A percentile compares a stretch with the other conserved stretches of the same genome.
Evolutionary conservation across 768 basidiomycete species (phyloP).

Genomic region (Tulasnella sp.): DNA sequence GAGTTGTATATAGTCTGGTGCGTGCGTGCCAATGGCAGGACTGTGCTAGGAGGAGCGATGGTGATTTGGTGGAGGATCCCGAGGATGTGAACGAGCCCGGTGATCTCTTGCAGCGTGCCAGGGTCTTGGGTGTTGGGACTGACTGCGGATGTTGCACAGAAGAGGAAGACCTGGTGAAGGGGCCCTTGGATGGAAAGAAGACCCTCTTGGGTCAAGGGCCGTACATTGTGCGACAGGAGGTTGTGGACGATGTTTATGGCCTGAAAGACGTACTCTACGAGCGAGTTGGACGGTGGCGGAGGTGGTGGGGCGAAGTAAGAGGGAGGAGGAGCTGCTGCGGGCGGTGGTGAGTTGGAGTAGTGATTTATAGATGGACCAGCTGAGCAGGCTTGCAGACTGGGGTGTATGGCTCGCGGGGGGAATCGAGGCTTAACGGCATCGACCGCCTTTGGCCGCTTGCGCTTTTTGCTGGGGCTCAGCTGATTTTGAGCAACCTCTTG

Average conservation of each 20-base stretch:
- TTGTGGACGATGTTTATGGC: conserved; percentile 11
- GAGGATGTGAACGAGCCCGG: conserved; percentile 71
- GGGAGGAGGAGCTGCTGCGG: neutral
- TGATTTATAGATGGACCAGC: neutral
- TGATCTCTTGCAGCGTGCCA: conserved; percentile 57
- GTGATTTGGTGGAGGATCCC: conserved; percentile 70
- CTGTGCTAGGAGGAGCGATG: conserved; percentile 39
- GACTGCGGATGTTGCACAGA: conserved; percentile 59
- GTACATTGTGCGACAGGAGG: neutral
- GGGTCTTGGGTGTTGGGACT: conserved; percentile 34
- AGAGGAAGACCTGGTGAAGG: conserved; percentile 68
- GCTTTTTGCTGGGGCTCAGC: conserved; percentile 19
- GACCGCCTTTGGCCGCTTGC: conserved; percentile 38
- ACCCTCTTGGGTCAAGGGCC: conserved; percentile 40
- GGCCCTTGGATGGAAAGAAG: conserved; percentile 61
- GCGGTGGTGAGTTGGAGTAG: neutral
- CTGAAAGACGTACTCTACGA: conserved; percentile 11
- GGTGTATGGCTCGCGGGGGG: neutral
- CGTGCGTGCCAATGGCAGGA: conserved; percentile 21
- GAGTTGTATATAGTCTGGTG: conserved; percentile 25
- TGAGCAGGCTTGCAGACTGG: neutral
- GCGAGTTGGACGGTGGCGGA: neutral
- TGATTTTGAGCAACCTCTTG: neutral
- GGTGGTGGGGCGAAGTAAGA: neutral
- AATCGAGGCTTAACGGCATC: neutral